phyloP scores from a whole-genome alignment of 108 stramenopile genomes.

The Epithemia pelagica region DNA sequence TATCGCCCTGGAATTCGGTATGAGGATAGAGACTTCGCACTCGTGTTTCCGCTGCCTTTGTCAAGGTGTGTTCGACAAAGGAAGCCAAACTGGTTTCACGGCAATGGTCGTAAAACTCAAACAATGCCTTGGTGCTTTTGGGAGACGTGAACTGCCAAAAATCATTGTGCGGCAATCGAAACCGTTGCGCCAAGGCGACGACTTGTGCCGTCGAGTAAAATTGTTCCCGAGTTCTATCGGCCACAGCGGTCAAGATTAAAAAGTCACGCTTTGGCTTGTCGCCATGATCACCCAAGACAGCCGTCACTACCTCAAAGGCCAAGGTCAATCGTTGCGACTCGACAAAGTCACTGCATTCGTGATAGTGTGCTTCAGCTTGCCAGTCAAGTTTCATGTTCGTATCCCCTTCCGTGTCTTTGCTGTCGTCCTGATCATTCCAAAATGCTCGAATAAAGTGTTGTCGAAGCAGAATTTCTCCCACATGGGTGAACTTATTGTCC shows the following conservation, averaged over 20 bases:
- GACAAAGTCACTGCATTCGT: constrained; percentile 57
- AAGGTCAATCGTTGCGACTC: constrained; percentile 48
- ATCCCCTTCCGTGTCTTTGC: background rate
- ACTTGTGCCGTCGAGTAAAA: constrained; percentile 63
- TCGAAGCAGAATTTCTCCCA: constrained; percentile 66
- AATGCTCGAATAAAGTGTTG: constrained; percentile 57
- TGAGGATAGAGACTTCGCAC: constrained; percentile 66
- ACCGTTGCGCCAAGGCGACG: constrained; percentile 54
- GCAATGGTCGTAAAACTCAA: constrained; percentile 50
- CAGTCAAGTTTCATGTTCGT: background rate
- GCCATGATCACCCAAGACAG: constrained; percentile 78
- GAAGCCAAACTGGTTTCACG: constrained; percentile 64
- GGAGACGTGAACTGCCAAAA: constrained; percentile 51
- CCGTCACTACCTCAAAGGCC: constrained; percentile 74
- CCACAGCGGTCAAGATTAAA: constrained; percentile 73
- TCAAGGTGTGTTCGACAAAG: constrained; percentile 34
- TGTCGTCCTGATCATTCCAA: constrained; percentile 19
- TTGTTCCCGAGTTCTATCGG: constrained; percentile 40
- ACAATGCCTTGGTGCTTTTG: constrained; percentile 27
- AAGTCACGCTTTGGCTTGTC: constrained; percentile 60
- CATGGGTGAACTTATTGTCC: constrained; percentile 50
- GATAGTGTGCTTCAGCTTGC: constrained; percentile 18
- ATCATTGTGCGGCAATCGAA: constrained; percentile 82
- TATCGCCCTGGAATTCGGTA: constrained; percentile 58
- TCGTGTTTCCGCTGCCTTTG: constrained; percentile 29